Evolutionary conservation across 2,329 filamentous ascomycete species (phyloP).

Genomic region (Ilyonectria destructans): DNA sequence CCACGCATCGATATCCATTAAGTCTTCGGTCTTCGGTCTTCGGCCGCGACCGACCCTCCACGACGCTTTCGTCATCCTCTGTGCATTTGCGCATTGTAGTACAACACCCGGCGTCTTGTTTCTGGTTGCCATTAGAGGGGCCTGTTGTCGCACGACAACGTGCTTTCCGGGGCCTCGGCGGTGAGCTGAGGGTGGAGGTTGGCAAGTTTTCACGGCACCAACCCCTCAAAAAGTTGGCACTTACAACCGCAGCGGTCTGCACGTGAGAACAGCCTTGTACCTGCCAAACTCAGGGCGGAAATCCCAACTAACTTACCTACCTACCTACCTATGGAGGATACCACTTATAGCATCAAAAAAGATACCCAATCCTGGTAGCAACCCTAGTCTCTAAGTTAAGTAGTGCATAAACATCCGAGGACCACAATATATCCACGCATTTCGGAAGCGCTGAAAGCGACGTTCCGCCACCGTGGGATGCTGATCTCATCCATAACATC

Average conservation of each 20-base stretch:
- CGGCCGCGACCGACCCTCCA: constrained; percentile 11
- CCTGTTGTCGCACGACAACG: constrained; percentile 1
- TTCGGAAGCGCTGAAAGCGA: not conserved
- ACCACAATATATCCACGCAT: not conserved
- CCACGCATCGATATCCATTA: constrained; percentile 4
- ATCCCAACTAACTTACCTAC: not conserved
- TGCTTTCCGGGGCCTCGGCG: constrained; percentile 21
- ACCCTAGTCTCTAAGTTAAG: not conserved
- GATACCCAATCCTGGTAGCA: constrained; percentile 9
- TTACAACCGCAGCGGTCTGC: constrained; percentile 16
- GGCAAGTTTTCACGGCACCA: constrained; percentile 8
- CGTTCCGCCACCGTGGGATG: constrained; percentile 1
- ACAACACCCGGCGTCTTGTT: constrained; percentile 2
- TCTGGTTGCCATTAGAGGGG: not conserved
- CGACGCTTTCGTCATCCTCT: constrained; percentile 1
- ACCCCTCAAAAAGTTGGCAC: constrained; percentile 15
- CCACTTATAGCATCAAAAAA: not conserved
- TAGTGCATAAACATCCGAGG: constrained; percentile 20
- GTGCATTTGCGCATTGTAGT: not conserved
- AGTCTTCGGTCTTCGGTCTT: constrained; percentile 18
- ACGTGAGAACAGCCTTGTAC: constrained; percentile 14
- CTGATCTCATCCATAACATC: constrained; percentile 5
- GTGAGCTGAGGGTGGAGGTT: constrained; percentile 28
- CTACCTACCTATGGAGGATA: not conserved
- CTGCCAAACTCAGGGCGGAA: constrained; percentile 1